Evolutionary conservation across 2,329 filamentous ascomycete species (phyloP), one percentile per base, ranked within the genome.

Genomic region (Colletotrichum simmondsii): DNA sequence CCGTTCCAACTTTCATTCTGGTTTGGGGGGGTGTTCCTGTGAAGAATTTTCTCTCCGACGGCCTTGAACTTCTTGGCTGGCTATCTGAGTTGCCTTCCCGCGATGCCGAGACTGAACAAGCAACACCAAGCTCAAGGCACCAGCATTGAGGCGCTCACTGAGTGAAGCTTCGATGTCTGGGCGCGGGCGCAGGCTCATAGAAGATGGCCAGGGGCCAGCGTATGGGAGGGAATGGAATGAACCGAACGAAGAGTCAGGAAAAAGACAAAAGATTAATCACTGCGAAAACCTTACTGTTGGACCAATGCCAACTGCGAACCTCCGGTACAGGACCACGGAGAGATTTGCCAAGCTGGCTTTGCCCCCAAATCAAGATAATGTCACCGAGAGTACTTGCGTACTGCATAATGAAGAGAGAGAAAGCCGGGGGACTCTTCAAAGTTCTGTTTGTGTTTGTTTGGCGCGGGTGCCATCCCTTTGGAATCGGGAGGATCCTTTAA

Each of bases 61-160:
- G 56, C 35, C 28, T 28, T 61, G 0, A 14, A n/a, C 24, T 54
- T 19, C 63, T 65, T 35, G 49, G 62, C 26, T n/a, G 28, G 24
- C 30, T 53, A 6, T 10, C 26, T 11, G 16, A 53, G 42, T 30
- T 30, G 59, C n/a, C 56, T 49, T 72, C 35, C 56, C 70, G 46
- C 60, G 60, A 57, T 60, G 54, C 54, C 56, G 24, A 70, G 70
- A 22, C 54, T 5, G 32, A 57, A 70, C 70, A 61, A 72, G 66
- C 66, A 70, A 61, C 66, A 49, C 56, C 65, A 70, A 72, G 60
- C 66, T 65, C 56, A 22, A n/a, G 26, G 11, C 19, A 60, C 24
- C 65, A 70, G 56, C 66, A 30, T 60, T 30, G n/a, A n/a, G 32
- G 26, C n/a, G 12, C 16, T 30, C 16, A 16, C 24, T 11, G n/a